Conservation (phyloP, 2,329 filamentous ascomycete genomes). For the Akanthomyces uredinophilus region DNA sequence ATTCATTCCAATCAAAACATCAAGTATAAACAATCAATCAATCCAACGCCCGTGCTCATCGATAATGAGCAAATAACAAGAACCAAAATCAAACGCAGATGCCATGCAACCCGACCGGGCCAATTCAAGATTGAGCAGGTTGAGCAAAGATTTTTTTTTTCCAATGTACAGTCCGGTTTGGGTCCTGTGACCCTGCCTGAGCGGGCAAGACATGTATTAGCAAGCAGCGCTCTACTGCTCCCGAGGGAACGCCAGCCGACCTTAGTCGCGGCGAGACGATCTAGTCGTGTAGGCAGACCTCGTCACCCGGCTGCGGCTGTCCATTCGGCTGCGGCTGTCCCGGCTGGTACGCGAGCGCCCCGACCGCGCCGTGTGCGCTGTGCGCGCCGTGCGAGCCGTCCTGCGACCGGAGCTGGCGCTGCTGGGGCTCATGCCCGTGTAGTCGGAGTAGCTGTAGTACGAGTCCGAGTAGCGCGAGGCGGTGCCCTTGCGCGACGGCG, state of each 20-base stretch:
- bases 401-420: slow-evolving; percentile 43
- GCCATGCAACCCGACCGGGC: neutral
- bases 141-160: neutral
- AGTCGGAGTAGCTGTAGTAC: slow-evolving; percentile 48
- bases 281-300: slow-evolving; percentile 29
- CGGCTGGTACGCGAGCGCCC: slow-evolving; percentile 20
- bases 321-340: slow-evolving; percentile 15
- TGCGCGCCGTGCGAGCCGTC: slow-evolving; percentile 31
- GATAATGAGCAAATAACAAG: neutral
- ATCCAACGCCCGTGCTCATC: slow-evolving; percentile 1
- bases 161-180: neutral
- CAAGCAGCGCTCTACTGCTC: neutral
- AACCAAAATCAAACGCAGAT: neutral
- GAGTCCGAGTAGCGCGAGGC: slow-evolving; percentile 46
- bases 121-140: neutral
- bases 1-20: slow-evolving; percentile 1
- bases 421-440: slow-evolving; percentile 38
- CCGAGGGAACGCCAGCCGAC: neutral
- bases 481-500: slow-evolving; percentile 28
- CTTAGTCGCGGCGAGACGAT: slow-evolving; percentile 15
- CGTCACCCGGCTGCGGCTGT: slow-evolving; percentile 7
- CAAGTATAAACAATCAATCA: neutral
- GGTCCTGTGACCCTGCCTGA: neutral
- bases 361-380: slow-evolving; percentile 10
- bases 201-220: neutral